Base-by-base conservation (phyloP, 805 yeast species). In the Metschnikowia vanudenii region DNA sequence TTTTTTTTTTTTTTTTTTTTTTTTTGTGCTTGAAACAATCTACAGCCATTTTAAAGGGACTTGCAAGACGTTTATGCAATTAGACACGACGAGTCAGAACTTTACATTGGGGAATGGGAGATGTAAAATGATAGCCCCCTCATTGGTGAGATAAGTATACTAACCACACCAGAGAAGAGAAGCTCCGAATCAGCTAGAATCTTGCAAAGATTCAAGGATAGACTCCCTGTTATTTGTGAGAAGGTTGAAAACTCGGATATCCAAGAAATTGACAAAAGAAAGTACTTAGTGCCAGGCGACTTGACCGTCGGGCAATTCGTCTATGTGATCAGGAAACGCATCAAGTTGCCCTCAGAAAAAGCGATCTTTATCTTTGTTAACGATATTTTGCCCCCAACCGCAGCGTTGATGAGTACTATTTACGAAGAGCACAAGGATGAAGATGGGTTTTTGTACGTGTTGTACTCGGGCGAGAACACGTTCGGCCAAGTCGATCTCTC, bases 241-340 rank as follows among this genome's bases (percentile, higher is more conserved):
- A 85, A 91, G 71, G 97, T 91, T 33, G 98, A 91, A 70, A 92
- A 92, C 71, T 85, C 96, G 30, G 97, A 94, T 64, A 87, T 94
- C 54, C 96, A 95, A 39, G 94, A 90, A 56, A 91, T 94, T 62
- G 99, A 94, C 69, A 94, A 94, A 78, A 86, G 96, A 68, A 94
- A 94, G 73, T 94, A 94, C 65, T 78, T 94, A 55, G 99, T 94
- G 10, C 99, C 99, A 7, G 84, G 91, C 22, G 99, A 94, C 65
- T 79, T 94, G 59, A 89, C 97, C 0, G 96, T 94, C 49, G 99
- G 99, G 36, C 99, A 94, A 69, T 92, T 94, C 72, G 99, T 94
- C 37, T 94, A 94, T 63, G 99, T 94, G 51, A 89, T 94, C 59
- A 84, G 99, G 70, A 91, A 92, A 73, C 85, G 99, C 67, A 91